Percentiles rank a stretch among this genome's conserved stretches.
Evolutionary conservation across 352 stramenopile species (phyloP).

Genomic region (Phytophthora ohioensis): DNA sequence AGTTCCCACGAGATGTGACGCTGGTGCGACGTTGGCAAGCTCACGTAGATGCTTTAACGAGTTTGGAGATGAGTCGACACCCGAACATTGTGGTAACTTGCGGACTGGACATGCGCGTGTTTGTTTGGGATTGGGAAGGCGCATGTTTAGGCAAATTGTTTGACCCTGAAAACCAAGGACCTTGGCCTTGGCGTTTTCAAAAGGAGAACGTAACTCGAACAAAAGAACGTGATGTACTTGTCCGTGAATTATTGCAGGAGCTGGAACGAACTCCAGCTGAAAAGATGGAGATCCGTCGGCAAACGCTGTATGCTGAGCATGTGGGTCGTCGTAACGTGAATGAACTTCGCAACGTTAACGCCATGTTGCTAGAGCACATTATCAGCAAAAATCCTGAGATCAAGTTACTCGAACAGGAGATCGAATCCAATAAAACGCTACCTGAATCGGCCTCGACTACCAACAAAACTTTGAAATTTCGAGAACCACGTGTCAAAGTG

Average conservation of each 20-base stretch:
- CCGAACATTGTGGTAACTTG: constrained; percentile 74
- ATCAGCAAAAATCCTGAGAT: constrained; percentile 73
- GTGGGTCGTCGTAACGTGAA: constrained; percentile 55
- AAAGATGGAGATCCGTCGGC: constrained; percentile 46
- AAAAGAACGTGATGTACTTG: constrained; percentile 48
- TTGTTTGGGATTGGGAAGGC: constrained; percentile 76
- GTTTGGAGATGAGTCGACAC: constrained; percentile 62
- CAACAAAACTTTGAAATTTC: constrained; percentile 11
- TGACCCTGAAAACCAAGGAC: constrained; percentile 60
- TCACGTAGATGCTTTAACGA: constrained; percentile 60
- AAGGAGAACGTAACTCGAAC: constrained; percentile 64
- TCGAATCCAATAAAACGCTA: constrained; percentile 12
- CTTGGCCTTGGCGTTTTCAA: constrained; percentile 59
- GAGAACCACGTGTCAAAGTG: constrained; percentile 14
- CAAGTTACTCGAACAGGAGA: constrained; percentile 44
- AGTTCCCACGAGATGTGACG: constrained; percentile 41
- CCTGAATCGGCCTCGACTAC: neutral
- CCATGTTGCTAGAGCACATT: constrained; percentile 73
- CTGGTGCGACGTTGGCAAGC: constrained; percentile 58
- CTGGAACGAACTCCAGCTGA: constrained; percentile 59
- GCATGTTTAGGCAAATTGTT: constrained; percentile 71
- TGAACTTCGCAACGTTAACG: constrained; percentile 55
- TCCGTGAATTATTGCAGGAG: constrained; percentile 51
- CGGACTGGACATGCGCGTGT: constrained; percentile 70
- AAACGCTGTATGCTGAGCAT: constrained; percentile 62